Conservation (phyloP, 345 rosid genomes). For the Salix dunnii region DNA sequence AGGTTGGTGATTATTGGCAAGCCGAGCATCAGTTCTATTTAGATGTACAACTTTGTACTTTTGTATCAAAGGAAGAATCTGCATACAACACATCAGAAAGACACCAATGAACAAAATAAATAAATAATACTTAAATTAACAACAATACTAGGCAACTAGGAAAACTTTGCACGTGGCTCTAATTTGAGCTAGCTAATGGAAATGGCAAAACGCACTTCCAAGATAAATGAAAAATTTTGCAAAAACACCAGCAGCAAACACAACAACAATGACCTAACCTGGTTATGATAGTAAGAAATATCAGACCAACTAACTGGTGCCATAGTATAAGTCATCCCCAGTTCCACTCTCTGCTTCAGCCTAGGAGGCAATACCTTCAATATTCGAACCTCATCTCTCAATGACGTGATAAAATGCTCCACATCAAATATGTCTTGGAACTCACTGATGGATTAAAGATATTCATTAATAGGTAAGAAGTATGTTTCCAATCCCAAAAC, state of each 20-base stretch:
- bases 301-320: conserved; percentile 89
- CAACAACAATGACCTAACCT: conserved; percentile 32
- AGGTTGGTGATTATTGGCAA: conserved; percentile 76
- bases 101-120: background rate
- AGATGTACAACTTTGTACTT: conserved; percentile 84
- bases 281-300: conserved; percentile 68
- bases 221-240: background rate
- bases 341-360: conserved; percentile 59
- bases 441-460: conserved; percentile 46
- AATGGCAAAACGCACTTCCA: background rate
- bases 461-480: background rate
- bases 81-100: conserved; percentile 15
- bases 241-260: background rate
- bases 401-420: conserved; percentile 70
- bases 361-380: conserved; percentile 78
- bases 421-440: conserved; percentile 84
- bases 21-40: conserved; percentile 88
- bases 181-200: background rate
- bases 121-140: background rate
- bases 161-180: background rate
- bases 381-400: conserved; percentile 83
- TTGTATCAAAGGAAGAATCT: conserved; percentile 89
- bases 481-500: background rate
- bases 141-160: background rate
- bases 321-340: conserved; percentile 60